phyloP scores from a whole-genome alignment of 2,329 filamentous ascomycete species.

The Aspergillus uvarum region DNA sequence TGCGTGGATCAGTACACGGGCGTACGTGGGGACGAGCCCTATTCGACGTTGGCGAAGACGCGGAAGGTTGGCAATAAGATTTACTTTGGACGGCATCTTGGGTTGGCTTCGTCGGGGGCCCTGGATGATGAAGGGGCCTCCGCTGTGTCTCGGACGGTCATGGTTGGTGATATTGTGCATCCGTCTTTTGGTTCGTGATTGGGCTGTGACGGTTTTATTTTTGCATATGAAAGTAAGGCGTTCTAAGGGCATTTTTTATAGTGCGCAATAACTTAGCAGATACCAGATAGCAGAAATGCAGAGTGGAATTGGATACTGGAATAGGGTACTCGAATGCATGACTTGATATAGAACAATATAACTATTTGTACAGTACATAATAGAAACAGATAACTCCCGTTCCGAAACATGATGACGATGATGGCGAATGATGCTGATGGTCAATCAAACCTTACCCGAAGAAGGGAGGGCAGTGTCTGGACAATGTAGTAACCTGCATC shows the following conservation, averaged over 20 bases:
- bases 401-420: slow-evolving; percentile 14
- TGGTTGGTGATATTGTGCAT: slow-evolving; percentile 42
- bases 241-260: background rate
- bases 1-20: slow-evolving; percentile 86
- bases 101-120: slow-evolving; percentile 38
- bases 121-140: slow-evolving; percentile 16
- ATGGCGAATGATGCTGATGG: background rate
- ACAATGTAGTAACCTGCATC: background rate
- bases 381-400: slow-evolving; percentile 16
- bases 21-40: slow-evolving; percentile 77
- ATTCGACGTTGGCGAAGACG: slow-evolving; percentile 83
- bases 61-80: slow-evolving; percentile 80
- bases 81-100: slow-evolving; percentile 79
- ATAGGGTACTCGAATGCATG: slow-evolving; percentile 3
- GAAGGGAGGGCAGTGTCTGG: background rate
- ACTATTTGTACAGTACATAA: slow-evolving; percentile 25
- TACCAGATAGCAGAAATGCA: background rate
- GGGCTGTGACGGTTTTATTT: too few species aligned
- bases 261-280: background rate
- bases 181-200: slow-evolving; percentile 28
- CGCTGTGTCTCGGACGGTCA: slow-evolving; percentile 29
- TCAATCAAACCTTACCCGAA: slow-evolving; percentile 11
- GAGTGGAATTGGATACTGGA: background rate
- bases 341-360: slow-evolving; percentile 9
- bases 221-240: background rate